phyloP scores from a whole-genome alignment of 2,329 filamentous ascomycete genomes.

The Calycina marina region DNA sequence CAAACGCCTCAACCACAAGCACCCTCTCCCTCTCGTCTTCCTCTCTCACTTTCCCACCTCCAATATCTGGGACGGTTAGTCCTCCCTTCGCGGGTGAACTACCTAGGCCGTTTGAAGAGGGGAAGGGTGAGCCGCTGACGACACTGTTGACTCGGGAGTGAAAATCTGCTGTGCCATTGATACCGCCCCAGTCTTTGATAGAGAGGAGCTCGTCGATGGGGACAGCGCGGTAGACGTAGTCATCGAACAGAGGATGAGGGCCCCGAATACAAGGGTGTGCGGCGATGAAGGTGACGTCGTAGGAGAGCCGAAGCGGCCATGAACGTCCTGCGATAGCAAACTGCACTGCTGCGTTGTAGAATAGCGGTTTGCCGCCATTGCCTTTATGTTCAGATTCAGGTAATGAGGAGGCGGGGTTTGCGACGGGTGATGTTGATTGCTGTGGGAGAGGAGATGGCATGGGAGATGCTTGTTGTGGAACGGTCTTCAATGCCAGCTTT shows the following conservation, averaged over 20 bases:
- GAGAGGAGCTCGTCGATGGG: slow-evolving; percentile 50
- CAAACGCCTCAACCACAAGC: slow-evolving; percentile 57
- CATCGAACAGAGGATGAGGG: slow-evolving; percentile 57
- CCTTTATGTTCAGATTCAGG: not conserved
- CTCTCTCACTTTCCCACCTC: slow-evolving; percentile 15
- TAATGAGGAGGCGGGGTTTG: not conserved
- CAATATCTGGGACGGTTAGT: not conserved
- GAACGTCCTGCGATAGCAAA: slow-evolving; percentile 49
- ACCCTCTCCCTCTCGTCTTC: slow-evolving; percentile 47
- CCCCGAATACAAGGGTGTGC: slow-evolving; percentile 49
- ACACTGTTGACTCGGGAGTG: slow-evolving; percentile 1
- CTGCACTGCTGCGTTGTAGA: slow-evolving; percentile 45
- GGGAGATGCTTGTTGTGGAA: slow-evolving; percentile 13
- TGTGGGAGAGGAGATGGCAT: not conserved
- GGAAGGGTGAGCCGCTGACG: not conserved
- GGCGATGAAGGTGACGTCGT: slow-evolving; percentile 51
- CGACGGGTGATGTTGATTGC: not conserved
- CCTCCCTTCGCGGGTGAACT: not conserved
- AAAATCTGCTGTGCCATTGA: not conserved
- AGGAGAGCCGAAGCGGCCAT: slow-evolving; percentile 47
- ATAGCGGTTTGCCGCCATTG: slow-evolving; percentile 23
- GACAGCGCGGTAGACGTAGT: slow-evolving; percentile 47
- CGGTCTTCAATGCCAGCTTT: slow-evolving; percentile 42
- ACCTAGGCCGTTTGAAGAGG: not conserved
- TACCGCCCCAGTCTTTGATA: slow-evolving; percentile 45